These are phyloP conservation scores for Clonostachys rhizophaga DNA, from an alignment of 2,329 filamentous ascomycete species.

Conservation along the genomic window DNA sequence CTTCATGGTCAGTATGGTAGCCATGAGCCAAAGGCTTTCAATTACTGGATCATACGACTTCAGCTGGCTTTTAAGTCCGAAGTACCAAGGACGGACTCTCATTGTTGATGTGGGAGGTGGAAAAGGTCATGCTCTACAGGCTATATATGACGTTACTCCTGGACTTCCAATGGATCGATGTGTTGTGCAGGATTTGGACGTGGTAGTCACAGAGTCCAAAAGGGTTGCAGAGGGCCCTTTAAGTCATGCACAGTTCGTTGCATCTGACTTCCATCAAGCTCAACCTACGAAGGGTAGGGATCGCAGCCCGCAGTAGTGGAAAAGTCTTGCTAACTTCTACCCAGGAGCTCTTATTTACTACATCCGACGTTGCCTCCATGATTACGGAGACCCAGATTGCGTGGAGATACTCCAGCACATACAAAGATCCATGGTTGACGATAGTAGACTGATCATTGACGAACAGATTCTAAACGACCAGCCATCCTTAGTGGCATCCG, in stretches of 20 bases:
- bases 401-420: conserved; percentile 21
- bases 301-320: no score
- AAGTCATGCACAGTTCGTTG: conserved; percentile 9
- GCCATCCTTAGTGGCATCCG: conserved; percentile 12
- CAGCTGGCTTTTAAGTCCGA: conserved; percentile 13
- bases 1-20: conserved; percentile 20
- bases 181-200: conserved; percentile 20
- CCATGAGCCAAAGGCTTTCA: conserved; percentile 12
- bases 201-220: conserved; percentile 17
- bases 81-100: conserved; percentile 7
- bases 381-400: conserved; percentile 24
- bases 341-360: conserved; percentile 22
- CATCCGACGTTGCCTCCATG: conserved; percentile 27
- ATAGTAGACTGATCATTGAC: conserved; percentile 24
- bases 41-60: conserved; percentile 20
- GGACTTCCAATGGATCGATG: conserved; percentile 16
- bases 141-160: conserved; percentile 14
- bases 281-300: conserved; percentile 18
- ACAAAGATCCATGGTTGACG: conserved; percentile 15
- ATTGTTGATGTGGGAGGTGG: conserved; percentile 27
- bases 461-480: conserved; percentile 20
- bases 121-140: conserved; percentile 18
- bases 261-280: conserved; percentile 20
- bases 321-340: no score
- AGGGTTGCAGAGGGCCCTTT: conserved; percentile 8